Percentiles rank a stretch among this genome's conserved stretches.
These are phyloP conservation scores for Phytophthora pseudosyringae DNA, from an alignment of 352 stramenopile species.

Conservation along the genomic window DNA sequence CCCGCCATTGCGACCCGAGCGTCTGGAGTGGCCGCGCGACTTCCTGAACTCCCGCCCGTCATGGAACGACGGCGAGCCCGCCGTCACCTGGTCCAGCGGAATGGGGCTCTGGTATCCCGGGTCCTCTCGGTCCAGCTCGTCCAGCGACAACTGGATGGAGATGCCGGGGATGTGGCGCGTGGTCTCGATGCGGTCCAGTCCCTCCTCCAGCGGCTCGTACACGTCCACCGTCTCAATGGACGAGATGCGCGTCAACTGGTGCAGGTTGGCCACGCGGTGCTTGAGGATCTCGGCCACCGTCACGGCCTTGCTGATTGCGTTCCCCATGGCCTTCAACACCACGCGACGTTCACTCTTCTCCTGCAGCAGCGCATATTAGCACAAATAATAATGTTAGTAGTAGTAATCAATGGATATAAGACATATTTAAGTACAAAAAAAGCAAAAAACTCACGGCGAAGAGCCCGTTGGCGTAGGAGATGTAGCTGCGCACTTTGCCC, in stretches of 20 bases:
- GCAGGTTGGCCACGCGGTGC: conserved; percentile 69
- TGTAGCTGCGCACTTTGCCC: conserved; percentile 83
- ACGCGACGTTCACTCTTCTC: conserved; percentile 70
- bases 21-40: conserved; percentile 30
- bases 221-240: conserved; percentile 84
- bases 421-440: conserved; percentile 9
- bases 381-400: conserved; percentile 5
- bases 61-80: conserved; percentile 43
- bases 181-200: conserved; percentile 79
- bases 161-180: conserved; percentile 79
- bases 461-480: conserved; percentile 79
- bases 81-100: conserved; percentile 56
- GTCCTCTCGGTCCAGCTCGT: conserved; percentile 61
- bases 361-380: conserved; percentile 27
- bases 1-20: conserved; percentile 21
- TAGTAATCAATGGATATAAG: conserved; percentile 4
- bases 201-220: conserved; percentile 88
- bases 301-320: conserved; percentile 87
- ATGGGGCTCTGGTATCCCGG: conserved; percentile 81
- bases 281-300: conserved; percentile 88
- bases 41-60: conserved; percentile 41
- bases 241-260: conserved; percentile 82
- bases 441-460: conserved; percentile 52
- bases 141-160: conserved; percentile 75
- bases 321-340: conserved; percentile 84